Evolutionary conservation across 371 early-diverging fungal genomes (phyloP).

Genomic region (Circinella umbellata): DNA sequence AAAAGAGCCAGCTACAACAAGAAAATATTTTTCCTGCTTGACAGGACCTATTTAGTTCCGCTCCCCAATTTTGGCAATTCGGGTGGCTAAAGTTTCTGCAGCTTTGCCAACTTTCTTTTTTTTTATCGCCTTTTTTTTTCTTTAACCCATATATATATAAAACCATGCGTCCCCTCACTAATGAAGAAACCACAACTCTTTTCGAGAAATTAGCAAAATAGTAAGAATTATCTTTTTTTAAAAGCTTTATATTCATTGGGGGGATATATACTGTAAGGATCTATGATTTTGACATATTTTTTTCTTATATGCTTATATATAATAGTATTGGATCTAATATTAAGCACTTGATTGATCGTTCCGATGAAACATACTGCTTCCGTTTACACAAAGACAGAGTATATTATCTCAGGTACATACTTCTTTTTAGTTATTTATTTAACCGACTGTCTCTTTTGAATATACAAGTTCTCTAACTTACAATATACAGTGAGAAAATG

Average conservation of each 20-base stretch:
- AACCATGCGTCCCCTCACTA: slow-evolving; percentile 93
- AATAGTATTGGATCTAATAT: slow-evolving; percentile 93
- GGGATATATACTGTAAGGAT: too few species aligned
- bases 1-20: neutral
- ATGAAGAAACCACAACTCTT: slow-evolving; percentile 93
- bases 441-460: too few species aligned
- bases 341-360: slow-evolving; percentile 91
- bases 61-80: neutral
- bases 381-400: slow-evolving; percentile 92
- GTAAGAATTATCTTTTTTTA: slow-evolving; percentile 51
- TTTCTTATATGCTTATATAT: neutral
- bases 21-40: neutral
- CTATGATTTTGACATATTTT: too few species aligned
- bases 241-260: too few species aligned
- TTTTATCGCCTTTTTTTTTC: neutral
- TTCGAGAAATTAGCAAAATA: slow-evolving; percentile 97
- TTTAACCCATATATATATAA: too few species aligned
- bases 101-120: slow-evolving; percentile 27
- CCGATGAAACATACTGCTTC: slow-evolving; percentile 96
- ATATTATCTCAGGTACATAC: slow-evolving; percentile 86
- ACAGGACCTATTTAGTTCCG: neutral
- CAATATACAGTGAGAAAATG: slow-evolving; percentile 75
- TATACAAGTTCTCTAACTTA: neutral
- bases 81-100: slow-evolving; percentile 4
- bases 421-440: neutral